phyloP scores from a whole-genome alignment of 2,329 filamentous ascomycete species.

The Trichoderma citrinoviride region DNA sequence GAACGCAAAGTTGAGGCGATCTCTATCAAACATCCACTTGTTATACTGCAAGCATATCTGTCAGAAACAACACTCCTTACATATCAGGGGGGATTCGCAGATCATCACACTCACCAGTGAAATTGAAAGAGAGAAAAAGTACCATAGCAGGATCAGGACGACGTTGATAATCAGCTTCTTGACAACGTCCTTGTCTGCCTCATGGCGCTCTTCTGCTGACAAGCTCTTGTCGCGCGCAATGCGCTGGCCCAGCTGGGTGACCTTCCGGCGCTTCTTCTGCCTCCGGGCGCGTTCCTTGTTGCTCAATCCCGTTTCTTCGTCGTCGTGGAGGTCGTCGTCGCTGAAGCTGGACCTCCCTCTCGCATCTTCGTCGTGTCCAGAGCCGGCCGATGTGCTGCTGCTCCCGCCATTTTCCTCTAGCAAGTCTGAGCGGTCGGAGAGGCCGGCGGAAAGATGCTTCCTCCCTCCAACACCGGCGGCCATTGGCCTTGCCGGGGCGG shows the following conservation, averaged over 20 bases:
- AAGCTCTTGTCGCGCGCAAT: constrained; percentile 59
- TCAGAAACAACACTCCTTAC: constrained; percentile 19
- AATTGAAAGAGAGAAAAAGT: constrained; percentile 86
- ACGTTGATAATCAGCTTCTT: constrained; percentile 69
- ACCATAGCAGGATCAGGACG: constrained; percentile 85
- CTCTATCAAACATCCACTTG: constrained; percentile 97
- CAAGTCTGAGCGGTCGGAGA: constrained; percentile 45
- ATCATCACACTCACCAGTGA: constrained; percentile 67
- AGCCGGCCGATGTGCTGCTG: constrained; percentile 28
- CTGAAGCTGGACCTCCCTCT: constrained; percentile 58
- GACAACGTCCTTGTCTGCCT: constrained; percentile 72
- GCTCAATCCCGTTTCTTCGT: constrained; percentile 87
- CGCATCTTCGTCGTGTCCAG: constrained; percentile 35
- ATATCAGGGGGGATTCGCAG: not conserved
- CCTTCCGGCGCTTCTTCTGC: constrained; percentile 63
- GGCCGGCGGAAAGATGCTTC: constrained; percentile 27
- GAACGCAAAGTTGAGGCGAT: constrained; percentile 85
- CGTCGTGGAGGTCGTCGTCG: constrained; percentile 73
- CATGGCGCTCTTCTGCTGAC: constrained; percentile 68
- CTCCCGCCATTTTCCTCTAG: constrained; percentile 41
- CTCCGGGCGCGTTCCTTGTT: constrained; percentile 67
- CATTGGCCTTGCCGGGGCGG: constrained; percentile 25
- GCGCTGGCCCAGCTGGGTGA: constrained; percentile 67
- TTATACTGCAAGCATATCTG: constrained; percentile 66
- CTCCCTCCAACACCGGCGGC: constrained; percentile 16